Evolutionary conservation across 352 stramenopile species (phyloP).

Genomic region (Globisporangium iwayamae): DNA sequence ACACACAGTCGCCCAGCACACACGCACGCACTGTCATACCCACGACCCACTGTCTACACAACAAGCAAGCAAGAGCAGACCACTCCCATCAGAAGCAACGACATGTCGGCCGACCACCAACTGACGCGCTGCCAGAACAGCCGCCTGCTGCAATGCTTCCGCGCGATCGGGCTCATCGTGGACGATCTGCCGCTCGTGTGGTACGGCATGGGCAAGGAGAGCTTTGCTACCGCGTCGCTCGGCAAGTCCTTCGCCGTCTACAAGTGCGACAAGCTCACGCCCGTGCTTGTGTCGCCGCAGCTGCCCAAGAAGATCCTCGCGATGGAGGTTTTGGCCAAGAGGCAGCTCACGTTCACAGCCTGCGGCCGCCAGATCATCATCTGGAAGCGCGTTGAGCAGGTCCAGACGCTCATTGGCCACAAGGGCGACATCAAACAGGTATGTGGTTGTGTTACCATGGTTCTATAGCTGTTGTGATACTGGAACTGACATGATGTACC

Average conservation of each 20-base stretch:
- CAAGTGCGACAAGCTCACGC: slow-evolving; percentile 87
- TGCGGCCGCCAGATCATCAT: slow-evolving; percentile 68
- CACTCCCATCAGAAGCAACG: not conserved
- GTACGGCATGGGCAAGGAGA: slow-evolving; percentile 85
- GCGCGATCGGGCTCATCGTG: slow-evolving; percentile 87
- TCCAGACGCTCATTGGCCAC: slow-evolving; percentile 59
- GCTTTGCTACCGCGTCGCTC: slow-evolving; percentile 85
- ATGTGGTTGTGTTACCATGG: not conserved
- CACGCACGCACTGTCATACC: not conserved
- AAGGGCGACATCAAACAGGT: slow-evolving; percentile 50
- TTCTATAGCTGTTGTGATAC: not conserved
- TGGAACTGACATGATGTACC: not conserved
- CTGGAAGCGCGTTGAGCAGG: slow-evolving; percentile 62
- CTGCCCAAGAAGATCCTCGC: slow-evolving; percentile 74
- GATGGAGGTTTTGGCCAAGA: slow-evolving; percentile 55
- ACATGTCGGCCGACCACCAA: slow-evolving; percentile 1
- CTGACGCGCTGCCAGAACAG: slow-evolving; percentile 63
- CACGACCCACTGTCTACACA: not conserved
- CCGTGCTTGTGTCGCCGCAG: slow-evolving; percentile 78
- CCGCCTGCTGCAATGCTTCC: slow-evolving; percentile 84
- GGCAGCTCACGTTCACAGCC: slow-evolving; percentile 77
- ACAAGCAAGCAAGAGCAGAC: not conserved
- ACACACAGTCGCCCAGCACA: not conserved
- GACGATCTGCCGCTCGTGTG: slow-evolving; percentile 86
- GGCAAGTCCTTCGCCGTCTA: slow-evolving; percentile 91